Conservation (phyloP, 2,329 filamentous ascomycete genomes). For the Nothopassalora personata region DNA sequence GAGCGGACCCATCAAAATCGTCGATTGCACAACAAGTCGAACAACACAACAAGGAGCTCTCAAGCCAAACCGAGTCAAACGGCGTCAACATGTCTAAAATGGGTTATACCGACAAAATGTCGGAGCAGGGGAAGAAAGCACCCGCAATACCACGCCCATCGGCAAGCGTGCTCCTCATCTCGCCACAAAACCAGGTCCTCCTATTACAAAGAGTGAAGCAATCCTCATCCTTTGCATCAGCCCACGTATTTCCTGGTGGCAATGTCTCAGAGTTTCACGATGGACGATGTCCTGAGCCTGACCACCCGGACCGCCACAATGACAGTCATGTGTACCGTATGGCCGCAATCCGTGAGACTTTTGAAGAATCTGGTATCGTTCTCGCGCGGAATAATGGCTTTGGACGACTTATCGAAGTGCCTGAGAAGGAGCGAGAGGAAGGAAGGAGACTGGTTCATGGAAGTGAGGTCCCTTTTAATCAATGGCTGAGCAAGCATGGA, state of each 20-base stretch:
- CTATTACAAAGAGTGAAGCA: constrained; percentile 80
- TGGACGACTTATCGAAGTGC: constrained; percentile 56
- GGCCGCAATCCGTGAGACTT: constrained; percentile 83
- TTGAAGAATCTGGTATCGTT: constrained; percentile 89
- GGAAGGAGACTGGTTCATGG: constrained; percentile 66
- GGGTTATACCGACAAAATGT: constrained; percentile 8
- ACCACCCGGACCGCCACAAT: constrained; percentile 55
- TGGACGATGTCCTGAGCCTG: constrained; percentile 50
- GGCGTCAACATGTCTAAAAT: constrained; percentile 9
- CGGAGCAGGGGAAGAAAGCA: constrained; percentile 32
- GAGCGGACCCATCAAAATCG: background rate
- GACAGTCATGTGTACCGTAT: constrained; percentile 72
- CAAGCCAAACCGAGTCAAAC: constrained; percentile 1
- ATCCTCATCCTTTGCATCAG: constrained; percentile 78
- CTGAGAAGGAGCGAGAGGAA: constrained; percentile 55
- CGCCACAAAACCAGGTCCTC: constrained; percentile 78
- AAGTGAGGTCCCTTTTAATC: constrained; percentile 58
- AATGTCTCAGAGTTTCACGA: constrained; percentile 76
- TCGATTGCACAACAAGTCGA: constrained; percentile 1
- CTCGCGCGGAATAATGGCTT: constrained; percentile 55
- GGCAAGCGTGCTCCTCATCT: constrained; percentile 74
- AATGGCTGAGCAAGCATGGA: constrained; percentile 57
- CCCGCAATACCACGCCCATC: constrained; percentile 55
- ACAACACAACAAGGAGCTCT: constrained; percentile 4
- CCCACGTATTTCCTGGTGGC: constrained; percentile 92